A percentile compares a stretch with the other conserved stretches of the same genome.
Conservation (phyloP, 805 yeast species). For the Candida succiphila region DNA sequence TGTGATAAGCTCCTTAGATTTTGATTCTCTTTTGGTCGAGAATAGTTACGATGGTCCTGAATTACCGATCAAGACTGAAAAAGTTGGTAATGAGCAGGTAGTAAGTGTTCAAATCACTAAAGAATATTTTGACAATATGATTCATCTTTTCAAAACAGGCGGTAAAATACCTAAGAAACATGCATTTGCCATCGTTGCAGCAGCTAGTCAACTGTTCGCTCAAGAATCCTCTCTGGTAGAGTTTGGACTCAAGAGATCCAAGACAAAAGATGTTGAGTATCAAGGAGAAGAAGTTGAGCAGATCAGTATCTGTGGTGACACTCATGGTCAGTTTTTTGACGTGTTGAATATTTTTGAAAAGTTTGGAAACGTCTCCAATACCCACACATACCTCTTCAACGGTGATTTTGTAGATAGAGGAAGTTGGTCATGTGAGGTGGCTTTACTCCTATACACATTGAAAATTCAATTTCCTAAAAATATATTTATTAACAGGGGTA, state of each 20-base stretch:
- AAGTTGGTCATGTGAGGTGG: constrained; percentile 97
- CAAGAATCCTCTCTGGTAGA: constrained; percentile 73
- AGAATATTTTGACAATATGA: constrained; percentile 54
- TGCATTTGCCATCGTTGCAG: constrained; percentile 72
- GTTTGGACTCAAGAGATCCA: constrained; percentile 26
- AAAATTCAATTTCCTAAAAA: constrained; percentile 67
- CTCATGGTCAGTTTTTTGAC: constrained; percentile 95
- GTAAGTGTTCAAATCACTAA: constrained; percentile 34
- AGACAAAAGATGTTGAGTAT: constrained; percentile 28
- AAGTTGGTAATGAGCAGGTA: constrained; percentile 13
- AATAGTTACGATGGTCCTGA: constrained; percentile 50
- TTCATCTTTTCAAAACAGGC: constrained; percentile 64
- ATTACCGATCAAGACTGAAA: constrained; percentile 28
- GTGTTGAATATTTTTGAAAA: constrained; percentile 66
- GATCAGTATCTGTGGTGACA: constrained; percentile 91
- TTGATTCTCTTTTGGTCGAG: constrained; percentile 38
- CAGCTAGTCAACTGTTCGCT: constrained; percentile 53
- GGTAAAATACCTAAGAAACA: constrained; percentile 71
- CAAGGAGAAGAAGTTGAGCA: constrained; percentile 26
- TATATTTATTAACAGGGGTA: constrained; percentile 81
- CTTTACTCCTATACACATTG: constrained; percentile 64
- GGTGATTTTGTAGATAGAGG: constrained; percentile 99
- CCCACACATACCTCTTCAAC: constrained; percentile 77
- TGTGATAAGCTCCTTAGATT: constrained; percentile 37
- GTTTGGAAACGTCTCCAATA: constrained; percentile 60